These are phyloP conservation scores for Epichloe gansuensis DNA, from an alignment of 2,329 filamentous ascomycete genomes.

Conservation along the genomic window DNA sequence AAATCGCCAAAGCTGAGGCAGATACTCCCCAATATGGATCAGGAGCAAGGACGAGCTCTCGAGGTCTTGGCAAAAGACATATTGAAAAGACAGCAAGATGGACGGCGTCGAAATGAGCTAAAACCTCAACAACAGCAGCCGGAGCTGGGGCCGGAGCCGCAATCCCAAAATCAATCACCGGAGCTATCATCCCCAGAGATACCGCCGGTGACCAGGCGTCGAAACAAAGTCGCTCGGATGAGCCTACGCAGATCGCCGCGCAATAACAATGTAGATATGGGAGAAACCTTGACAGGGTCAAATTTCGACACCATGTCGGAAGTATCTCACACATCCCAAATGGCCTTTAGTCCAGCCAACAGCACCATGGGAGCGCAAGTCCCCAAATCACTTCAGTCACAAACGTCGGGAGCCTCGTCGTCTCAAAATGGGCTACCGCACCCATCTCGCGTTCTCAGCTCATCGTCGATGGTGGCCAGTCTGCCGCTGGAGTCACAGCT, in stretches of 20 bases:
- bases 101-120: slow-evolving; percentile 43
- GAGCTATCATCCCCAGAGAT: slow-evolving; percentile 1
- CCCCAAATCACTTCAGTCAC: slow-evolving; percentile 12
- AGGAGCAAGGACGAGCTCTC: slow-evolving; percentile 48
- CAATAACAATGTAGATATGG: slow-evolving; percentile 9
- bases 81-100: slow-evolving; percentile 62
- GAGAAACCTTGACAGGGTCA: slow-evolving; percentile 10
- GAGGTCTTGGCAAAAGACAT: slow-evolving; percentile 64
- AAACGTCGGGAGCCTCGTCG: slow-evolving; percentile 9
- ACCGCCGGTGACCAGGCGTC: not conserved
- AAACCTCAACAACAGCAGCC: slow-evolving; percentile 1
- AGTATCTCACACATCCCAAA: slow-evolving; percentile 11
- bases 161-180: not conserved
- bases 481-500: slow-evolving; percentile 23
- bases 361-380: slow-evolving; percentile 11
- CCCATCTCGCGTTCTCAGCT: slow-evolving; percentile 13
- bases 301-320: slow-evolving; percentile 15
- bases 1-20: slow-evolving; percentile 41
- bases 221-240: slow-evolving; percentile 4
- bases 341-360: slow-evolving; percentile 12
- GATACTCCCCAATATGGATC: slow-evolving; percentile 33
- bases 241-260: slow-evolving; percentile 8
- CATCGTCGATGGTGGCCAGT: slow-evolving; percentile 10
- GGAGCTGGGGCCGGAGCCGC: not conserved
- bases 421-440: slow-evolving; percentile 10